Percentiles rank a stretch among this genome's conserved stretches.
Conservation (phyloP, 331 rosid genomes). For the Quercus lobata region DNA sequence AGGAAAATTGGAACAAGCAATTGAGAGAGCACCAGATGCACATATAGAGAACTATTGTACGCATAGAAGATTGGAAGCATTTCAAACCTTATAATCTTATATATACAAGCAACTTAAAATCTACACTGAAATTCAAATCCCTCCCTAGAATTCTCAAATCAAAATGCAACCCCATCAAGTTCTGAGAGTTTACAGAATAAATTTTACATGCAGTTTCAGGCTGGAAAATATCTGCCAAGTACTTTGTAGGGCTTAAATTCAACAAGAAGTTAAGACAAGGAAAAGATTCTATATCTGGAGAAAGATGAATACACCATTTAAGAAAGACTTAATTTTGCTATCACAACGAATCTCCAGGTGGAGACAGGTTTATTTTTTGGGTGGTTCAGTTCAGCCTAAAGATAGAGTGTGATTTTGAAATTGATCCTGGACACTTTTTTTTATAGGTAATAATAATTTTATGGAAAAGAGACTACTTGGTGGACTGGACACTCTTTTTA, state of each 20-base stretch:
- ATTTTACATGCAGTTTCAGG: neutral
- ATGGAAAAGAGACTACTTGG: too few species aligned
- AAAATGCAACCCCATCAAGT: neutral
- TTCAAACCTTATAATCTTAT: neutral
- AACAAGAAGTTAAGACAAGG: neutral
- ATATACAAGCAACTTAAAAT: neutral
- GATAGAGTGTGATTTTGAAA: neutral
- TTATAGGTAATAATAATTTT: too few species aligned
- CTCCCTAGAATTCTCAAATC: neutral
- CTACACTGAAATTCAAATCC: neutral
- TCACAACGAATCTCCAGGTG: neutral
- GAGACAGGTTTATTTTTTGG: neutral
- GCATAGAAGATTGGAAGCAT: neutral
- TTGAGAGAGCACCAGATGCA: too few species aligned
- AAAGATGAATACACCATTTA: neutral
- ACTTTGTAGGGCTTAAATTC: neutral
- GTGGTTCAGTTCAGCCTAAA: neutral
- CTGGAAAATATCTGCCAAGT: neutral
- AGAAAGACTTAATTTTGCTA: neutral
- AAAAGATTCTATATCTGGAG: neutral
- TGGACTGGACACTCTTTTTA: neutral
- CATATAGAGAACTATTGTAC: too few species aligned
- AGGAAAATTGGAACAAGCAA: too few species aligned
- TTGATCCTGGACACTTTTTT: neutral
- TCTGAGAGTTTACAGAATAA: neutral